Evolutionary conservation across 108 stramenopile species (phyloP).

Genomic region (Cyclotella kingstonii): DNA sequence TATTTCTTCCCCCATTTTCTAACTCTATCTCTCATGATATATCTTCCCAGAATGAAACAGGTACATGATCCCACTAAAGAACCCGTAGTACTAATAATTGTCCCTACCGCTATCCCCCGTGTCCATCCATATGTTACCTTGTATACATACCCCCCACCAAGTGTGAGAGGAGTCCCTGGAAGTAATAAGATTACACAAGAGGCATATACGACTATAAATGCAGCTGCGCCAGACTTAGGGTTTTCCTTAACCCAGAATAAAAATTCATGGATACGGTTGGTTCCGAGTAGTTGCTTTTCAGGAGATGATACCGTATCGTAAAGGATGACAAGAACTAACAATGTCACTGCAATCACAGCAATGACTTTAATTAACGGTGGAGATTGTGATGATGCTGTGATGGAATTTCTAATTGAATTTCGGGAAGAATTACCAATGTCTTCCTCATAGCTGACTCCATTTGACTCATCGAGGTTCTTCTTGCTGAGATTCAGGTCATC

Average conservation of each 20-base stretch:
- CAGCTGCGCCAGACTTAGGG: slow-evolving; percentile 29
- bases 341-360: too few relatives aligned
- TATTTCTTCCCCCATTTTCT: slow-evolving; percentile 73
- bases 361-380: too few relatives aligned
- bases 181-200: slow-evolving; percentile 23
- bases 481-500: too few relatives aligned
- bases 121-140: slow-evolving; percentile 79
- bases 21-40: slow-evolving; percentile 74
- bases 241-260: slow-evolving; percentile 40
- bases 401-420: too few relatives aligned
- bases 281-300: slow-evolving; percentile 14
- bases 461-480: too few relatives aligned
- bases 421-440: too few relatives aligned
- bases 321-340: neutral
- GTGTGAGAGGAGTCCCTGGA: slow-evolving; percentile 39
- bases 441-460: too few relatives aligned
- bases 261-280: slow-evolving; percentile 25
- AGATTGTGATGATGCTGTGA: too few relatives aligned
- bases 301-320: slow-evolving; percentile 18
- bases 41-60: slow-evolving; percentile 76
- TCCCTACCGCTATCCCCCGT: slow-evolving; percentile 60
- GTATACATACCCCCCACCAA: slow-evolving; percentile 84
- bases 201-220: slow-evolving; percentile 35
- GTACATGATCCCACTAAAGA: slow-evolving; percentile 61
- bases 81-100: slow-evolving; percentile 60